Evolutionary conservation across 495 filamentous ascomycete genomes (phyloP).

Genomic region (Clavariopsis aquatica): DNA sequence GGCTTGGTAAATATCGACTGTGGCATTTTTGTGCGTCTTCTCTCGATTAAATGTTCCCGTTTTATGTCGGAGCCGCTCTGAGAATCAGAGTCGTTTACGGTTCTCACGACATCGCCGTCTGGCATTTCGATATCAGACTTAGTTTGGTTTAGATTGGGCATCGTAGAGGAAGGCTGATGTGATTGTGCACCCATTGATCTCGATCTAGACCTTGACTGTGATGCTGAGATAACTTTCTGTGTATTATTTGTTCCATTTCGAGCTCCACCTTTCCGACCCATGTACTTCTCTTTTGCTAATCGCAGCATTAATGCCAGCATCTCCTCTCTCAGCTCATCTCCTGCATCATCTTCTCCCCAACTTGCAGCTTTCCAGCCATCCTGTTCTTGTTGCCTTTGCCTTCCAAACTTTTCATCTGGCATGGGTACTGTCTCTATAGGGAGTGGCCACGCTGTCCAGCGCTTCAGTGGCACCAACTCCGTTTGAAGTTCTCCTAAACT

Average conservation of each 20-base stretch:
- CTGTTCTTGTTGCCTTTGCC: constrained; percentile 46
- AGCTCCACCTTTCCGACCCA: constrained; percentile 33
- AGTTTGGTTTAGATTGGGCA: neutral
- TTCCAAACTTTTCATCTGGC: constrained; percentile 50
- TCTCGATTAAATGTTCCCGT: neutral
- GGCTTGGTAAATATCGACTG: constrained; percentile 32
- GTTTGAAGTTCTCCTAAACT: constrained; percentile 31
- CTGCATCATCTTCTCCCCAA: constrained; percentile 48
- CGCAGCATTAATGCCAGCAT: constrained; percentile 63
- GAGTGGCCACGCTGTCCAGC: constrained; percentile 83
- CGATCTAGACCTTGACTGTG: neutral
- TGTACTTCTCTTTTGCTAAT: constrained; percentile 65
- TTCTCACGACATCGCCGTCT: neutral
- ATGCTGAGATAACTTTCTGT: neutral
- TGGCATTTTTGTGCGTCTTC: neutral
- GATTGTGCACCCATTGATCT: constrained; percentile 14
- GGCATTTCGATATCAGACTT: constrained; percentile 12
- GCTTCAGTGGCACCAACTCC: constrained; percentile 35
- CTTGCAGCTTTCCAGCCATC: constrained; percentile 52
- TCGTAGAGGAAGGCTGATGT: constrained; percentile 36
- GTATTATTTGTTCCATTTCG: neutral
- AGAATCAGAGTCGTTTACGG: neutral
- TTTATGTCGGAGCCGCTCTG: neutral
- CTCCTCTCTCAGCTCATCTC: constrained; percentile 64
- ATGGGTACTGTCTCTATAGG: constrained; percentile 59